Evolutionary conservation across 495 filamentous ascomycete genomes (phyloP), one percentile per base, ranked within the genome.

Genomic region (Trypethelium eluteriae): DNA sequence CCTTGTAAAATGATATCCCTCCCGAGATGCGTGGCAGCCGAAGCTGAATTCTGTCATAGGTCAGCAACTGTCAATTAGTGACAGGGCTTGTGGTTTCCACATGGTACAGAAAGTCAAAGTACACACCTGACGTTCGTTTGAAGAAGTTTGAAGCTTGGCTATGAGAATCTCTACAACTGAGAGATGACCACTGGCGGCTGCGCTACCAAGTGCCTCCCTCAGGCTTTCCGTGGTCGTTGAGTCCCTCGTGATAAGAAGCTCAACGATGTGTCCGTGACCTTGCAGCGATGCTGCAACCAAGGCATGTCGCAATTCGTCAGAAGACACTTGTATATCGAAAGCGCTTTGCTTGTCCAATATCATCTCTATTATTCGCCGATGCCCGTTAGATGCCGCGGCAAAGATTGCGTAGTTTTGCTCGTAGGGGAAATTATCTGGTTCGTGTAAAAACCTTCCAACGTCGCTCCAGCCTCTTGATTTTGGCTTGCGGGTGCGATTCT

Each of bases 301-400:
- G 39, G 39, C 39, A 5, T 44, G 39, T 12, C 12, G 6, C 39
- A 44, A 5, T 12, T 44, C 39, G 5, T 44, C 39, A 12, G 39
- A 12, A 44, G 39, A 44, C 12, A 12, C 12, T 44, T 63, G 66
- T 32, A 38, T 57, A 67, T 67, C 63, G n/a, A 69, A 32, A 38
- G 63, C 25, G 7, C 56, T 64, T 12, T 65, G 65, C n/a, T 36
- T 18, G 36, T 62, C 56, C 11, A 69, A 12, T 35, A 69, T 53
- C 38, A 67, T 2, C 38, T 63, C 10, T 4, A 64, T 57, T n/a
- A 63, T 38, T 5, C 12, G 5, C 39, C 39, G 39, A 44, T 44
- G 39, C 6, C 39, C 39, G 39, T 44, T 44, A 44, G 6, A 44
- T 12, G 39, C 39, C 5, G 39, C 39, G 39, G 39, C 39, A 44